Base-by-base conservation (phyloP, 192 early-diverging fungal species). In the Coemansia sp. region DNA sequence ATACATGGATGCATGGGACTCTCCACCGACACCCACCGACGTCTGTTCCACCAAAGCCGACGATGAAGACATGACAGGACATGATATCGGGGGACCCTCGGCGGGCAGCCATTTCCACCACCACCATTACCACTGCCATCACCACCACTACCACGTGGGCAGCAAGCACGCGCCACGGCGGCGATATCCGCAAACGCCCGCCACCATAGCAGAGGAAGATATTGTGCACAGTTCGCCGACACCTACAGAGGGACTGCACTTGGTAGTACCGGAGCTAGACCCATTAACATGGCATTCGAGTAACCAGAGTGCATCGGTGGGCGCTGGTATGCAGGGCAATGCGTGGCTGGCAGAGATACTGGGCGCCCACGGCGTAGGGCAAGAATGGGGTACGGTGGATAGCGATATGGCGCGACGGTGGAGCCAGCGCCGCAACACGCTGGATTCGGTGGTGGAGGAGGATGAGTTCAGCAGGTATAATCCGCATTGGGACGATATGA, bases 401-500 rank as follows among this genome's bases (percentile, higher is more conserved):
- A 58, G 38, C 18, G 79, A 76, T 2, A 47, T 62, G 29, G 69
- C 53, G 52, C 46, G 70, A 5, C 60, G 68, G 58, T 70, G 75
- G 62, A 76, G 67, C 31, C 73, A 74, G 50, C 72, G 81, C 3
- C 66, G 57, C 15, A 65, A 58, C 24, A 78, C 81, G n/a, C 47
- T 78, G 39, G 73, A 71, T 6, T 75, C 81, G 2, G 61, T 53
- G 20, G 68, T 64, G 52, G 76, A 77, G 29, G 75, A 74, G 49
- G 80, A 69, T 16, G 75, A 68, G 40, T 70, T 76, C 12, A 47
- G 62, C 64, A 62, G 74, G 20, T 71, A 63, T 49, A 73, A 87
- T 65, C 84, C 86, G 49, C 84, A 87, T 69, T 87, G 86, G 86
- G 84, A 87, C 64, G 86, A 87, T 39, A 85, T 87, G 81, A 68